Base-by-base conservation (phyloP, 2,329 filamentous ascomycete genomes). In the Colletotrichum costaricense region DNA sequence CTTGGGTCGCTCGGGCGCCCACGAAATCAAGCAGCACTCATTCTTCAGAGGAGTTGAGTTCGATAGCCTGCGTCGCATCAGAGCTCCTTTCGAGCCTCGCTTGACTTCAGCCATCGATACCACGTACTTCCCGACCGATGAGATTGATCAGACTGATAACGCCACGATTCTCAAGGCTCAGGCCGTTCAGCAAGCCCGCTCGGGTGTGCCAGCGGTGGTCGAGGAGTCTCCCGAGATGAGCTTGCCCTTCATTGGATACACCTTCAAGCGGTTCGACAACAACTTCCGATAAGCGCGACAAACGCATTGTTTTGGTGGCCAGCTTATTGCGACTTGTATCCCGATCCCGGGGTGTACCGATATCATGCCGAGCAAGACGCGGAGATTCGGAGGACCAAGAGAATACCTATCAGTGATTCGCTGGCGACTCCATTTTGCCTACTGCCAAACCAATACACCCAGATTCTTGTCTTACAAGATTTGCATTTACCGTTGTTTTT, bases 31-130 rank as follows among this genome's bases (percentile, higher is more conserved):
- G 87, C 89, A 87, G 78, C 97, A 99, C 83, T 89, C 94, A 19
- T 99, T 98, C 89, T 99, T 99, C 93, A 93, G 94, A 42, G 97
- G 97, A 66, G 97, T 99, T 33, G 93, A 97, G 77, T 99, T 97
- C 88, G 95, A 98, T 77, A 94, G 93, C 78, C 89, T 99, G 77
- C 94, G 97, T 76, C 92, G 93, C 74, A 98, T 99, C 80, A 93
- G 95, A 49, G 97, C 97, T 72, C 97, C 97, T 0, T 99, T 99
- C 81, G 96, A 98, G 86, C 97, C 97, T 3, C 95, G 95, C 80
- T 88, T 99, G 76, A 93, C 94, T 74, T 97, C 95, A 75, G 97
- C 97, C 82, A 93, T 98, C 79, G 97, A 99, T 81, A 98, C 97
- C 24, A 96, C 95, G 59, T 98, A 99, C 88, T 99, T 99, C 91